These are phyloP conservation scores for Scopulariopsis brevicaulis DNA, from an alignment of 2,329 filamentous ascomycete species.

Conservation along the genomic window DNA sequence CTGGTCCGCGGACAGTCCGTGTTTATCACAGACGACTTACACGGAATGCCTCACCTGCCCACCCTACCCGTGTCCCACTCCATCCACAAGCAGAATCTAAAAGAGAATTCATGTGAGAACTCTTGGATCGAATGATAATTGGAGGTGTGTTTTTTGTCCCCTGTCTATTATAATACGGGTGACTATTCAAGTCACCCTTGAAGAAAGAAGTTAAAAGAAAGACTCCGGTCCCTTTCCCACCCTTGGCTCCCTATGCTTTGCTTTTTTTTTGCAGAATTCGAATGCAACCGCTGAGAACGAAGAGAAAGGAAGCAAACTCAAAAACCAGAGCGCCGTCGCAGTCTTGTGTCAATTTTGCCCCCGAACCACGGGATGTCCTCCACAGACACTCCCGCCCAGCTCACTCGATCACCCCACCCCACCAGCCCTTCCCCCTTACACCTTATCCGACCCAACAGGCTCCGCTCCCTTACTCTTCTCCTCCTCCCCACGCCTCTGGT, in stretches of 20 bases:
- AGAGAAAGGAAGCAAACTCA: not conserved
- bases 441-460: constrained; percentile 1
- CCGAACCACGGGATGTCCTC: not conserved
- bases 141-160: too few species aligned
- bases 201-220: too few species aligned
- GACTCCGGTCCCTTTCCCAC: not conserved
- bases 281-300: not conserved
- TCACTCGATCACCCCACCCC: not conserved
- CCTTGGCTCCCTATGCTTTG: not conserved
- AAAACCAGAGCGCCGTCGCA: not conserved
- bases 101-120: too few species aligned
- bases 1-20: too few species aligned
- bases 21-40: too few species aligned
- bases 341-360: not conserved
- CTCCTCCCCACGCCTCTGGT: not conserved
- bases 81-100: too few species aligned
- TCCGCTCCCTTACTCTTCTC: not conserved
- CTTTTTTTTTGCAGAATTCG: not conserved
- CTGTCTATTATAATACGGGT: too few species aligned
- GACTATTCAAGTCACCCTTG: too few species aligned
- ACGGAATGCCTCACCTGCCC: too few species aligned
- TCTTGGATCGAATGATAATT: too few species aligned
- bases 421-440: not conserved
- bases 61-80: too few species aligned
- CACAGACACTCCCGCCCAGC: too few species aligned